These are phyloP conservation scores for Mayamaea pseudoterrestris DNA, from an alignment of 108 stramenopile genomes.

Conservation along the genomic window DNA sequence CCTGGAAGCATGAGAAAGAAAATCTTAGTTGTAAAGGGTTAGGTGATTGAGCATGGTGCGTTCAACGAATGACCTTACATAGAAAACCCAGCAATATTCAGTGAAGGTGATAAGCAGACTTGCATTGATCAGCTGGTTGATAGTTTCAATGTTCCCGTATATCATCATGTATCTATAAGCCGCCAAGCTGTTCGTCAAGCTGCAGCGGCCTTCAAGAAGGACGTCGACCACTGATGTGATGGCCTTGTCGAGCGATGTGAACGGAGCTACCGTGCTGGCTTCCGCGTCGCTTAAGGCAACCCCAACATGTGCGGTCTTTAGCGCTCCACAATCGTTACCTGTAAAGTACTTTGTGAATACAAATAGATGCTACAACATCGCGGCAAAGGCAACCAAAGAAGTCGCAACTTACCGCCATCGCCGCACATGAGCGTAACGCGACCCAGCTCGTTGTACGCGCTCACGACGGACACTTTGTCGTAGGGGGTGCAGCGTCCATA, in stretches of 20 bases:
- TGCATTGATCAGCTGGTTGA: conserved; percentile 41
- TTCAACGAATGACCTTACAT: no score
- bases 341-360: no score
- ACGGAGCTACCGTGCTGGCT: conserved; percentile 54
- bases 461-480: conserved; percentile 48
- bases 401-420: no score
- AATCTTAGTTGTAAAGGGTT: no score
- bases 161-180: conserved; percentile 57
- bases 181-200: conserved; percentile 40
- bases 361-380: no score
- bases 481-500: conserved; percentile 52
- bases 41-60: no score
- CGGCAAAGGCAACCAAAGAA: no score
- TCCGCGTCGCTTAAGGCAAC: conserved; percentile 57
- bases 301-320: conserved; percentile 55
- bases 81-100: conserved; percentile 53
- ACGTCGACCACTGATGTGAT: conserved; percentile 51
- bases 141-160: conserved; percentile 58
- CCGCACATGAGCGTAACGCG: conserved; percentile 52
- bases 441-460: conserved; percentile 35
- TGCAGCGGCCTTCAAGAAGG: conserved; percentile 48
- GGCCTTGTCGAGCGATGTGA: conserved; percentile 48
- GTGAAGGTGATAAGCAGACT: conserved; percentile 35
- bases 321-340: conserved; percentile 59
- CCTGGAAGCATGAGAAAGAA: no score